Conservation (phyloP, 805 yeast genomes). For the Zygosaccharomyces gambellarensis region DNA sequence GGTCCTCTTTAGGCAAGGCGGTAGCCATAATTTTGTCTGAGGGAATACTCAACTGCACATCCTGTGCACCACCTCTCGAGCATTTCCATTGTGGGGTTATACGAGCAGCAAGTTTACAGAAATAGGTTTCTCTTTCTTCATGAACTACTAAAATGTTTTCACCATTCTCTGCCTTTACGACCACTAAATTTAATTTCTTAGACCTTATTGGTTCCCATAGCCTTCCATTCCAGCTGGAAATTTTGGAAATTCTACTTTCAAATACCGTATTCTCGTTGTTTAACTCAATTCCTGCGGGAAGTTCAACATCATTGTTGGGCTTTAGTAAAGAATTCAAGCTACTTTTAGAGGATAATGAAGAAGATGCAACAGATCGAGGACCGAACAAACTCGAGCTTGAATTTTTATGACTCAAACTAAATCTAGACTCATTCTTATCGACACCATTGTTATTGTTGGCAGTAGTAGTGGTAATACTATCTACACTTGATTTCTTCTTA, state of each 20-base stretch:
- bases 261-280: slow-evolving; percentile 11
- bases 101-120: slow-evolving; percentile 15
- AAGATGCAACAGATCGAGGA: slow-evolving; percentile 1
- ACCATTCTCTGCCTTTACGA: slow-evolving; percentile 8
- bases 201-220: slow-evolving; percentile 22
- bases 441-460: slow-evolving; percentile 4
- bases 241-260: slow-evolving; percentile 15
- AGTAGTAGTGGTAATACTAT: not conserved
- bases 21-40: slow-evolving; percentile 11
- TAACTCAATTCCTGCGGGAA: slow-evolving; percentile 14
- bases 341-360: slow-evolving; percentile 5
- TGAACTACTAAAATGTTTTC: slow-evolving; percentile 13
- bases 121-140: slow-evolving; percentile 7
- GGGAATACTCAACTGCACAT: slow-evolving; percentile 27
- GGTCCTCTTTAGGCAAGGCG: slow-evolving; percentile 8
- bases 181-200: slow-evolving; percentile 5
- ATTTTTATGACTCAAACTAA: not conserved
- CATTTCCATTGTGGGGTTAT: slow-evolving; percentile 23
- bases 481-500: slow-evolving; percentile 15
- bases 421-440: not conserved
- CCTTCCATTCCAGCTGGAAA: slow-evolving; percentile 25
- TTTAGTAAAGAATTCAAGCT: not conserved
- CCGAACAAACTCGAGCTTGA: slow-evolving; percentile 2
- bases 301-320: slow-evolving; percentile 1
- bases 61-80: slow-evolving; percentile 30